phyloP scores from a whole-genome alignment of 1,284 basidiomycete species.

The Meripilus lineatus region DNA sequence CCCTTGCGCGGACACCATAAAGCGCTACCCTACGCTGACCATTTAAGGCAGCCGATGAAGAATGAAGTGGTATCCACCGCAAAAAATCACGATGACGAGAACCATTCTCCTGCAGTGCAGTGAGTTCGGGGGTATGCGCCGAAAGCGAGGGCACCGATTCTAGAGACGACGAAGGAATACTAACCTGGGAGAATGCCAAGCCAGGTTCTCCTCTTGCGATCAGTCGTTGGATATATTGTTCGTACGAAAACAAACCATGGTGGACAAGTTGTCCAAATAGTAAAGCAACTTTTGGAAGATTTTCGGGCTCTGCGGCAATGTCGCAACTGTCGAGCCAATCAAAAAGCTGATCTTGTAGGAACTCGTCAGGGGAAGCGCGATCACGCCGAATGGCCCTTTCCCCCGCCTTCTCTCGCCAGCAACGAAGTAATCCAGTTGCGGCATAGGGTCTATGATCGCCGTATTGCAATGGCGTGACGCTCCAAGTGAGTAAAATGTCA shows the following conservation, averaged over 20 bases:
- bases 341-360: conserved; percentile 71
- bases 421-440: conserved; percentile 69
- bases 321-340: conserved; percentile 80
- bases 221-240: conserved; percentile 80
- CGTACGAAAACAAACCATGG: conserved; percentile 75
- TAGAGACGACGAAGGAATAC: conserved; percentile 9
- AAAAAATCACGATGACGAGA: conserved; percentile 69
- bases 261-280: conserved; percentile 80
- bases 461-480: conserved; percentile 78
- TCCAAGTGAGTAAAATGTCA: conserved; percentile 82
- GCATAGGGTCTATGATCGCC: conserved; percentile 84
- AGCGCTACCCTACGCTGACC: conserved; percentile 65
- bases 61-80: conserved; percentile 62
- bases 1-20: conserved; percentile 60
- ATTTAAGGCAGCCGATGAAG: conserved; percentile 48
- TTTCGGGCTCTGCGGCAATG: conserved; percentile 53
- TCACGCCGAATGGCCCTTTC: conserved; percentile 58
- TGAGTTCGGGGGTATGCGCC: background rate
- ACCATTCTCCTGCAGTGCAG: conserved; percentile 20
- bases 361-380: conserved; percentile 47
- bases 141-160: background rate
- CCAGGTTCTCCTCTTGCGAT: conserved; percentile 76
- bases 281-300: conserved; percentile 60
- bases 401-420: conserved; percentile 62
- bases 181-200: conserved; percentile 49